Conservation (phyloP, 139 green algal genomes). For the Chlorella sp. region DNA sequence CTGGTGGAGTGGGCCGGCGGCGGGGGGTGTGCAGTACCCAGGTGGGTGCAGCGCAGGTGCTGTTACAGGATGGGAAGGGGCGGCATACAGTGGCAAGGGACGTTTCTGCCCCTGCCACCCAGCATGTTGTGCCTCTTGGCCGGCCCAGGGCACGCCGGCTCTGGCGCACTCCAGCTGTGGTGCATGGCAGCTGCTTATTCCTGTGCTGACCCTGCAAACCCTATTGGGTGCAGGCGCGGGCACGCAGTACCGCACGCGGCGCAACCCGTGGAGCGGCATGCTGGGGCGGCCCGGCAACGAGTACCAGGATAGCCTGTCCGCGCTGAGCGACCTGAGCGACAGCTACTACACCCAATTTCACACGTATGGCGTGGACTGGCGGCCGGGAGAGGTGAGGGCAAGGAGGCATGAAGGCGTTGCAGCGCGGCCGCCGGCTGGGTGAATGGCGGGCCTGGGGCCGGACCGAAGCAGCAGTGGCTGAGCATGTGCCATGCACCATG, state of each 20-base stretch:
- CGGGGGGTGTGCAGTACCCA: conserved; percentile 36
- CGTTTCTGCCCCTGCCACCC: too few species aligned
- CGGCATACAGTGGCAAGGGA: too few species aligned
- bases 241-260: conserved; percentile 18
- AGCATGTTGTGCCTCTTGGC: too few species aligned
- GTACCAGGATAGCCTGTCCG: conserved; percentile 50
- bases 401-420: background rate
- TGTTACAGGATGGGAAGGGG: too few species aligned
- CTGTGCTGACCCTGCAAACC: background rate
- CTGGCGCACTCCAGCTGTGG: too few species aligned
- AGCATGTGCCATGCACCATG: too few species aligned
- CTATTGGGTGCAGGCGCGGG: background rate
- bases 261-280: conserved; percentile 32
- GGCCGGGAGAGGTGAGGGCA: conserved; percentile 37
- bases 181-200: background rate
- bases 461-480: too few species aligned
- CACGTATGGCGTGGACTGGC: conserved; percentile 54
- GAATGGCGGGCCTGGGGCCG: too few species aligned
- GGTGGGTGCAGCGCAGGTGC: too few species aligned
- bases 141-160: too few species aligned
- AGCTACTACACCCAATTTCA: conserved; percentile 23
- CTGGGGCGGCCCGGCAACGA: conserved; percentile 39
- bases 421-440: too few species aligned
- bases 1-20: conserved; percentile 28
- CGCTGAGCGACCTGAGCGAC: conserved; percentile 18